Evolutionary conservation across 306 rosid species (phyloP).

Genomic region (Quercus bicolor): DNA sequence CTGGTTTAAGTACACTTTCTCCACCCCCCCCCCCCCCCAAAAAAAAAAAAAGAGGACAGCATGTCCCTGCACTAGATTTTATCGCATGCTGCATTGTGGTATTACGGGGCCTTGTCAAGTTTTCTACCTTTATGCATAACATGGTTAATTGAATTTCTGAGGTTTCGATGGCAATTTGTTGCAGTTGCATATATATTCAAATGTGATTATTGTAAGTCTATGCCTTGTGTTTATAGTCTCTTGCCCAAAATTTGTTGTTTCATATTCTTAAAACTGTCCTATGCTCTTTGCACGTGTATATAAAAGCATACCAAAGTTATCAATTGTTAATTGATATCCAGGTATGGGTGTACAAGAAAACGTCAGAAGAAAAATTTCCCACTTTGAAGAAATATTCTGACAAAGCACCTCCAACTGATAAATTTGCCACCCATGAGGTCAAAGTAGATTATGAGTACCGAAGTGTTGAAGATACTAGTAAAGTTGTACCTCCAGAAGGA

Average conservation of each 20-base stretch:
- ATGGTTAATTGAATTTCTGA: neutral
- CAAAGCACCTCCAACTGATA: slow-evolving; percentile 73
- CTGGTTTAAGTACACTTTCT: neutral
- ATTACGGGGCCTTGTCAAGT: neutral
- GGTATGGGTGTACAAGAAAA: slow-evolving; percentile 95
- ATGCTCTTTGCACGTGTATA: neutral
- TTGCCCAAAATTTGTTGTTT: neutral
- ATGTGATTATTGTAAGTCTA: neutral
- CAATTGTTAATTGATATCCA: slow-evolving; percentile 31
- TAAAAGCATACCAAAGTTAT: neutral
- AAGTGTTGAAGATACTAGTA: slow-evolving; percentile 51
- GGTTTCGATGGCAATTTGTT: neutral
- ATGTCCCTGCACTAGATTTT: neutral
- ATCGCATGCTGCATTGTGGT: neutral
- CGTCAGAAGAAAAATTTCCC: slow-evolving; percentile 86
- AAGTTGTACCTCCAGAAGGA: slow-evolving; percentile 78
- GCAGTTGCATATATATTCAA: neutral
- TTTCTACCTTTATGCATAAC: neutral
- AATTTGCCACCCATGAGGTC: slow-evolving; percentile 77
- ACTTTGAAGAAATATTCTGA: slow-evolving; percentile 87
- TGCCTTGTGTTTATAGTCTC: neutral
- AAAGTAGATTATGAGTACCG: slow-evolving; percentile 76
- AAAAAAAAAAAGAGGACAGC: neutral
- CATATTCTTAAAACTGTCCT: neutral
- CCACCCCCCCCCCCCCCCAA: too few species aligned